Conservation (phyloP, 805 yeast species). For the Yarrowia sp. region DNA sequence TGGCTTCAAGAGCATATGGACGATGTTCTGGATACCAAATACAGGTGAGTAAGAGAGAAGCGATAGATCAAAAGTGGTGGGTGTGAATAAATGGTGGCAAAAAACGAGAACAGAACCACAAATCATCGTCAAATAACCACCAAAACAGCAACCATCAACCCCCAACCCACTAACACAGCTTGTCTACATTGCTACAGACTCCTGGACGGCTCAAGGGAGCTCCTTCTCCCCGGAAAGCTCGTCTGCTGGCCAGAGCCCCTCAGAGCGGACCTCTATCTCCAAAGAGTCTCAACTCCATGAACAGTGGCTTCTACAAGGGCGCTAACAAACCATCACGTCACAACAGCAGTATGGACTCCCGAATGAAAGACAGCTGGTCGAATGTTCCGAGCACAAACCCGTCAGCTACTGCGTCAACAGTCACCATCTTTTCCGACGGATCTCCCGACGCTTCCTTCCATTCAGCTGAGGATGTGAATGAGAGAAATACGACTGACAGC, state of each 20-base stretch:
- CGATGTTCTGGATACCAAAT: slow-evolving; percentile 47
- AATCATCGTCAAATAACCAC: too few species aligned
- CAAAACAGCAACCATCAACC: not conserved
- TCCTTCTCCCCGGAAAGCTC: slow-evolving; percentile 42
- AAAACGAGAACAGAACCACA: too few species aligned
- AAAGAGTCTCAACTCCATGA: slow-evolving; percentile 31
- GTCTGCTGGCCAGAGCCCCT: slow-evolving; percentile 7
- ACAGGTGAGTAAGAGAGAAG: slow-evolving; percentile 43
- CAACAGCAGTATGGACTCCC: not conserved
- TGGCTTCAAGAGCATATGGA: slow-evolving; percentile 55
- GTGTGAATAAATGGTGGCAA: too few species aligned
- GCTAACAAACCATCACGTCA: not conserved
- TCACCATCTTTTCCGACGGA: slow-evolving; percentile 13
- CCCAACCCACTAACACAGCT: slow-evolving; percentile 9
- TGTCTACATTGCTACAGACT: slow-evolving; percentile 43
- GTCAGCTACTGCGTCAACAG: slow-evolving; percentile 6
- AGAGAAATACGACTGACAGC: not conserved
- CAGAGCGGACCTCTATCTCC: slow-evolving; percentile 34
- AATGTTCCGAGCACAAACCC: not conserved
- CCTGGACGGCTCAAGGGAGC: slow-evolving; percentile 45
- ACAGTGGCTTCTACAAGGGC: slow-evolving; percentile 19
- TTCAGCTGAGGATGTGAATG: slow-evolving; percentile 6
- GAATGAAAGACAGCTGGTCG: not conserved
- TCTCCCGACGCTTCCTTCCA: slow-evolving; percentile 30
- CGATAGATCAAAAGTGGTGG: too few species aligned